Conservation (phyloP, 257 asterid genomes). For the Ligustrum vulgare region DNA sequence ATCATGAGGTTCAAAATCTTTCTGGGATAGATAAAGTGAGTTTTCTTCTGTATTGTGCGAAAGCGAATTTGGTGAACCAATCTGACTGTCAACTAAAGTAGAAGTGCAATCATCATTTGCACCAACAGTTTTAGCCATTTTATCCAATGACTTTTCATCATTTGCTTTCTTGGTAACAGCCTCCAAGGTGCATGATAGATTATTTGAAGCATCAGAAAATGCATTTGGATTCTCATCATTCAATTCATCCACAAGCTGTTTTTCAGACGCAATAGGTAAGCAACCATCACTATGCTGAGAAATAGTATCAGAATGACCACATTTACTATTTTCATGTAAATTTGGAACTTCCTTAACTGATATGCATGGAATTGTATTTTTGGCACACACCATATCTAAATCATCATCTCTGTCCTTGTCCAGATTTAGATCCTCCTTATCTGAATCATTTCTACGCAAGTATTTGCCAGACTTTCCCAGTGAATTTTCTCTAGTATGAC, state of each 20-base stretch:
- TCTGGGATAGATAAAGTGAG: constrained; percentile 27
- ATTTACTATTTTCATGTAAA: constrained; percentile 20
- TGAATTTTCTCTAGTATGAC: constrained; percentile 28
- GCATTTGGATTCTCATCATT: constrained; percentile 24
- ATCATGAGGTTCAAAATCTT: constrained; percentile 29
- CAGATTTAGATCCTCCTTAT: constrained; percentile 26
- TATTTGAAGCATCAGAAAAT: constrained; percentile 30
- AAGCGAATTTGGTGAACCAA: constrained; percentile 29
- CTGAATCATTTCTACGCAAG: constrained; percentile 30
- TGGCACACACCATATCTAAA: constrained; percentile 22
- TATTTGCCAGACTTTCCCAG: constrained; percentile 27
- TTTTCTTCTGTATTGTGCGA: constrained; percentile 14
- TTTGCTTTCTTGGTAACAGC: constrained; percentile 27
- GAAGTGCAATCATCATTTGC: constrained; percentile 31
- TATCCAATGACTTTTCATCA: constrained; percentile 23
- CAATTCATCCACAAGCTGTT: constrained; percentile 24
- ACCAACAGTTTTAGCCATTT: constrained; percentile 22
- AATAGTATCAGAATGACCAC: not conserved
- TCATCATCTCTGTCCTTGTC: constrained; percentile 27
- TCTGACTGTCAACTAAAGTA: constrained; percentile 28
- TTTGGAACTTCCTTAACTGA: constrained; percentile 20
- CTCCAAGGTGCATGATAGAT: constrained; percentile 20
- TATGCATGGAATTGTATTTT: constrained; percentile 21
- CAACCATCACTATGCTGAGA: constrained; percentile 14
- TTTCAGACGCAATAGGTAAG: constrained; percentile 20